Conservation (phyloP, 257 asterid species). For the Solanum acaule region DNA sequence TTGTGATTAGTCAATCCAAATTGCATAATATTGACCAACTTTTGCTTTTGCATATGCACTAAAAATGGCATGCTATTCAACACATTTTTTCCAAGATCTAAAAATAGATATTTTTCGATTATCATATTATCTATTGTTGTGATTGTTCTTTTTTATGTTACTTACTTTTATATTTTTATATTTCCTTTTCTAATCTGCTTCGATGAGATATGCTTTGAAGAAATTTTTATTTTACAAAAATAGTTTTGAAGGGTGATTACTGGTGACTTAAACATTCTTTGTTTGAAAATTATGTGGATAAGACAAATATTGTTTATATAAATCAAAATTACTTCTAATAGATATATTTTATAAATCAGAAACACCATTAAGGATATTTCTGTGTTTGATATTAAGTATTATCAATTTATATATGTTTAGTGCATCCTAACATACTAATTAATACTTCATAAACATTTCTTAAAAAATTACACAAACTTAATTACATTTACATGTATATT, state of each 20-base stretch:
- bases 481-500: too few relatives aligned
- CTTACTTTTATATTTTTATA: neutral
- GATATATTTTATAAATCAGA: too few relatives aligned
- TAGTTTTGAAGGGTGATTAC: neutral
- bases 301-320: too few relatives aligned
- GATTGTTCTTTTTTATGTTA: neutral
- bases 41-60: neutral
- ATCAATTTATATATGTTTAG: neutral
- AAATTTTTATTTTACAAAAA: neutral
- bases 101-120: accelerated
- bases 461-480: neutral
- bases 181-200: accelerated
- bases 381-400: too few relatives aligned
- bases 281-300: too few relatives aligned
- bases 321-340: too few relatives aligned
- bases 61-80: neutral
- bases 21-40: neutral
- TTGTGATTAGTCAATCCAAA: neutral
- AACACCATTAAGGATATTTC: neutral
- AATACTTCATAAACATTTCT: too few relatives aligned
- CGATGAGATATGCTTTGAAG: neutral
- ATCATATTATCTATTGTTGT: neutral
- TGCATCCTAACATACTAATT: neutral
- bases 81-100: neutral
- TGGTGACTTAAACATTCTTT: too few relatives aligned